These are phyloP conservation scores for Piper betle DNA, from an alignment of 164 flowering plant species.

Conservation along the genomic window DNA sequence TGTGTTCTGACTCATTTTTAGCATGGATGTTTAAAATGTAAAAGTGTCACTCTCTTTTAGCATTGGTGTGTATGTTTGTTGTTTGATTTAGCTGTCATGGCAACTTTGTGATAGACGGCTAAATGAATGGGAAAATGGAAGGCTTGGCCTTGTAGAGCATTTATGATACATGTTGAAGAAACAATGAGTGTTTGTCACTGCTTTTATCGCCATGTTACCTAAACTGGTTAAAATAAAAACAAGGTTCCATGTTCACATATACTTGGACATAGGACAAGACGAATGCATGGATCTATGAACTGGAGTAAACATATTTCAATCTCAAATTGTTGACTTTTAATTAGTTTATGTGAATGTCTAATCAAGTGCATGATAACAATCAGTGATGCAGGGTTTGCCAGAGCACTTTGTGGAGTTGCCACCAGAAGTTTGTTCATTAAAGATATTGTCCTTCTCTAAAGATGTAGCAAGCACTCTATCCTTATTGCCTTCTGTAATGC, in stretches of 20 bases:
- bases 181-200: no score
- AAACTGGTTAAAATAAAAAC: background rate
- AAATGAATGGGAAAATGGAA: no score
- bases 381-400: constrained; percentile 46
- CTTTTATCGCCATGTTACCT: background rate
- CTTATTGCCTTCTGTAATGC: constrained; percentile 87
- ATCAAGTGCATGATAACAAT: constrained; percentile 4
- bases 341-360: background rate
- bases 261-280: background rate
- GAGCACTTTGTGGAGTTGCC: constrained; percentile 79
- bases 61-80: no score
- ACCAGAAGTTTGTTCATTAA: constrained; percentile 81
- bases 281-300: background rate
- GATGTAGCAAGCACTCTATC: constrained; percentile 92
- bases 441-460: constrained; percentile 73
- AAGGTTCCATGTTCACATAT: background rate
- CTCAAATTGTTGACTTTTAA: background rate
- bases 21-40: no score
- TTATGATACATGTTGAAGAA: no score
- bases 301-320: background rate
- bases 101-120: no score
- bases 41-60: no score
- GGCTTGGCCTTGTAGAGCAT: no score
- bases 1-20: no score
- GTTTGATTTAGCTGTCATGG: no score